Conservation (phyloP, 352 stramenopile species). For the Phytophthora pistaciae region DNA sequence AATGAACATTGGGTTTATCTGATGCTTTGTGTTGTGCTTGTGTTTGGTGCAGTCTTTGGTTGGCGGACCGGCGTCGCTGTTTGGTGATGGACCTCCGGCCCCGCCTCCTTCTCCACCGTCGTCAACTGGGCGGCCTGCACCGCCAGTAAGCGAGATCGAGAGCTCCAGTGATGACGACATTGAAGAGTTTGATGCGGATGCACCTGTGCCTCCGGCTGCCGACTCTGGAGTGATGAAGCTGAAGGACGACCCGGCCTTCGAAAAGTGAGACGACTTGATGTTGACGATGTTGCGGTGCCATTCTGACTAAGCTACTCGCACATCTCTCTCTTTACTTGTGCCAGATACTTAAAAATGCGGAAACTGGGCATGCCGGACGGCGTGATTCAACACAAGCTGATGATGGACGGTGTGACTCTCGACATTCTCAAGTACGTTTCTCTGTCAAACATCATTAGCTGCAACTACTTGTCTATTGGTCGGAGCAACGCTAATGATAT, state of each 20-base stretch:
- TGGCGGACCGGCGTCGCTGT: slow-evolving; percentile 57
- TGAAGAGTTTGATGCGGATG: slow-evolving; percentile 51
- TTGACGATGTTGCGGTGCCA: background rate
- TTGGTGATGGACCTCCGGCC: slow-evolving; percentile 55
- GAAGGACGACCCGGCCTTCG: slow-evolving; percentile 82
- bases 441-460: background rate
- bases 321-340: slow-evolving; percentile 1
- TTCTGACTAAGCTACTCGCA: slow-evolving; percentile 1
- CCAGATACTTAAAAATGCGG: slow-evolving; percentile 88
- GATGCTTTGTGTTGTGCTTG: slow-evolving; percentile 31
- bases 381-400: slow-evolving; percentile 83
- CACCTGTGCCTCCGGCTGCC: slow-evolving; percentile 18
- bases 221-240: slow-evolving; percentile 68
- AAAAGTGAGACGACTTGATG: slow-evolving; percentile 54
- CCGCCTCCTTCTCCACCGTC: slow-evolving; percentile 52
- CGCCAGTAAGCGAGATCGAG: slow-evolving; percentile 49
- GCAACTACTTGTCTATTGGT: background rate
- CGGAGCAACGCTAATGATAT: background rate
- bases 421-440: slow-evolving; percentile 78
- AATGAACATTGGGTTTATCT: background rate
- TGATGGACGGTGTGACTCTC: slow-evolving; percentile 76
- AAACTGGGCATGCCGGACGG: slow-evolving; percentile 84
- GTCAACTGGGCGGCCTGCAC: slow-evolving; percentile 24
- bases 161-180: slow-evolving; percentile 73
- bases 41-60: slow-evolving; percentile 38